phyloP scores from a whole-genome alignment of 2,329 filamentous ascomycete species.

The Neofusicoccum cordaticola region DNA sequence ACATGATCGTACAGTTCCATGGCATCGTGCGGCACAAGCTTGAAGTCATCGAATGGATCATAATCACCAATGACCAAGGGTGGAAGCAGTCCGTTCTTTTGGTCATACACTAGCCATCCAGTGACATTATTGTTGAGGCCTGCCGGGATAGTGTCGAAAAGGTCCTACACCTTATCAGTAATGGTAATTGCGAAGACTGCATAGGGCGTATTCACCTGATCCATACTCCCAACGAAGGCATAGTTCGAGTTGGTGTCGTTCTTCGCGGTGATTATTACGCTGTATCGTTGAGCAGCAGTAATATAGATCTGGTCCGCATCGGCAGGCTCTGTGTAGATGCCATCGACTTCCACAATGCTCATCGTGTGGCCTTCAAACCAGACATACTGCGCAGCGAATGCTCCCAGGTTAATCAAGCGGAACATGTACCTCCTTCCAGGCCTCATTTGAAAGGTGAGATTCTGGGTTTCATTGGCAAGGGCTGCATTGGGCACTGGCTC shows the following conservation, averaged over 20 bases:
- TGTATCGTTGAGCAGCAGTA: constrained; percentile 69
- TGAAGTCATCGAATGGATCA: constrained; percentile 70
- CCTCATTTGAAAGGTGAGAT: constrained; percentile 44
- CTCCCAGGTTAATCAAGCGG: constrained; percentile 67
- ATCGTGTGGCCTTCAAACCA: constrained; percentile 67
- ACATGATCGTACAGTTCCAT: constrained; percentile 59
- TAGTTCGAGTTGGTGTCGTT: constrained; percentile 54
- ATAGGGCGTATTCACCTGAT: constrained; percentile 34
- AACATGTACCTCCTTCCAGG: constrained; percentile 61
- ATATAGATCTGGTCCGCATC: constrained; percentile 62
- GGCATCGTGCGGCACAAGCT: constrained; percentile 66
- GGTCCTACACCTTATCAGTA: constrained; percentile 30
- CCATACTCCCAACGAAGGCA: constrained; percentile 57
- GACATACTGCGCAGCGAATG: constrained; percentile 70
- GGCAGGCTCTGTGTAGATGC: constrained; percentile 61
- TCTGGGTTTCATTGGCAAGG: constrained; percentile 61
- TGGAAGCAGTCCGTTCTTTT: constrained; percentile 43
- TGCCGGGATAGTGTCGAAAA: constrained; percentile 66
- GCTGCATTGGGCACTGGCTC: constrained; percentile 66
- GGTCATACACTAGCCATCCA: constrained; percentile 56
- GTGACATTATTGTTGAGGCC: constrained; percentile 65
- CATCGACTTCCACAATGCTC: constrained; percentile 67
- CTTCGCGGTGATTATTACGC: constrained; percentile 62
- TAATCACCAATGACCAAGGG: constrained; percentile 60
- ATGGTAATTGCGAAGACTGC: background rate